These are phyloP conservation scores for Pseudonitzschia pungens DNA, from an alignment of 108 stramenopile genomes.

Conservation along the genomic window DNA sequence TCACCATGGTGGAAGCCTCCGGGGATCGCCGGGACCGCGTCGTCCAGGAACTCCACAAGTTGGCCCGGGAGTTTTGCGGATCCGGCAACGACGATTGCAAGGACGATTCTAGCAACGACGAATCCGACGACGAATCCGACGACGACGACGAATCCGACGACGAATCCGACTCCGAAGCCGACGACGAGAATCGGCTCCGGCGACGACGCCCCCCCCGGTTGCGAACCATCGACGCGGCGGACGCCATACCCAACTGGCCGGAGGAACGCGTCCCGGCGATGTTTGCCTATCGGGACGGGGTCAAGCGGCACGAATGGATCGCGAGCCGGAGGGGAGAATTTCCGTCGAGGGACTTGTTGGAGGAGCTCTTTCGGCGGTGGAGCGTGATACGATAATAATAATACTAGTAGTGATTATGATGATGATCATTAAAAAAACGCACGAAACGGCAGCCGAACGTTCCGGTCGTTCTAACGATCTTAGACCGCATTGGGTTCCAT, in stretches of 20 bases:
- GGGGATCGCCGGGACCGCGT: conserved; percentile 14
- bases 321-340: conserved; percentile 12
- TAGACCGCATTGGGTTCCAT: too few relatives aligned
- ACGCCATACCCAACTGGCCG: conserved; percentile 90
- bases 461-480: too few relatives aligned
- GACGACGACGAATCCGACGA: conserved; percentile 35
- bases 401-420: too few relatives aligned
- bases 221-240: conserved; percentile 69
- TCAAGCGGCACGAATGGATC: conserved; percentile 69
- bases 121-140: conserved; percentile 42
- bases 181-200: background rate
- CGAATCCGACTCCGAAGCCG: conserved; percentile 29
- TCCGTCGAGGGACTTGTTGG: conserved; percentile 6
- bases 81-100: background rate
- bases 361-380: conserved; percentile 8
- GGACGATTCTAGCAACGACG: background rate
- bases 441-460: too few relatives aligned
- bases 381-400: background rate
- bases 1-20: conserved; percentile 38
- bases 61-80: conserved; percentile 10
- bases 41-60: conserved; percentile 30
- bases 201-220: conserved; percentile 64
- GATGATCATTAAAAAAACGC: too few relatives aligned
- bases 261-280: conserved; percentile 68
- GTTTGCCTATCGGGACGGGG: conserved; percentile 89